Evolutionary conservation across 768 basidiomycete species (phyloP), one percentile per base, ranked within the genome.

Genomic region (Terana coerulea): DNA sequence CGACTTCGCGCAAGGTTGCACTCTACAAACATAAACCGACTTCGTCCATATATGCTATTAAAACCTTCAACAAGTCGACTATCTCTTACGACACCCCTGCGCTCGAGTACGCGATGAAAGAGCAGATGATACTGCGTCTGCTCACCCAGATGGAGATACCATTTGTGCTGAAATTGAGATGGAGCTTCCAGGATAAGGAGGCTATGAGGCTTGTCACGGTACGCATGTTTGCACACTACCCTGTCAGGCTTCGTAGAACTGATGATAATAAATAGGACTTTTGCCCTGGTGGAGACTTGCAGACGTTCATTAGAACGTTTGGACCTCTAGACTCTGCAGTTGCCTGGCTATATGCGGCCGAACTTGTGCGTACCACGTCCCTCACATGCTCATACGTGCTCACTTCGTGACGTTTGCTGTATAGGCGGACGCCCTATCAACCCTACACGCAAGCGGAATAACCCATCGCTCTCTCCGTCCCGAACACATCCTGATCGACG

Each of bases 381-480:
- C n/a, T 22, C 14, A 7, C 29, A 35, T 25, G 1, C 15, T 11
- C 6, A 35, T 22, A 24, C n/a, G 3, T 21, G 19, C 35, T 39
- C 49, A 50, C 29, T 25, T 39, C 2, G 17, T 52, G 35, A 24
- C 28, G 41, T 44, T 37, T 4, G 15, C 45, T n/a, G 19, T 2
- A 24, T 49, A 70, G 69, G 67, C 60, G 3, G 68, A 71, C 39
- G 80, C 71, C 5, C 60, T 84, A 6, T 62, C 66, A 9, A 61
- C 64, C 43, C 63, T 84, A 5, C 80, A 82, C 58, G 59, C 60
- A 8, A 62, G 62, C 28, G 74, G 75, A 6, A 74, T 84, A 31
- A 65, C 75, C 22, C 80, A 81, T 55, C 67, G 75, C 15, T 67
- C 69, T 47, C 45, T 83, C 14, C 67, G 67, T 11, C 78, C 80